Base-by-base conservation (phyloP, 1,139 yeast species). In the Scheffersomyces segobiensis region DNA sequence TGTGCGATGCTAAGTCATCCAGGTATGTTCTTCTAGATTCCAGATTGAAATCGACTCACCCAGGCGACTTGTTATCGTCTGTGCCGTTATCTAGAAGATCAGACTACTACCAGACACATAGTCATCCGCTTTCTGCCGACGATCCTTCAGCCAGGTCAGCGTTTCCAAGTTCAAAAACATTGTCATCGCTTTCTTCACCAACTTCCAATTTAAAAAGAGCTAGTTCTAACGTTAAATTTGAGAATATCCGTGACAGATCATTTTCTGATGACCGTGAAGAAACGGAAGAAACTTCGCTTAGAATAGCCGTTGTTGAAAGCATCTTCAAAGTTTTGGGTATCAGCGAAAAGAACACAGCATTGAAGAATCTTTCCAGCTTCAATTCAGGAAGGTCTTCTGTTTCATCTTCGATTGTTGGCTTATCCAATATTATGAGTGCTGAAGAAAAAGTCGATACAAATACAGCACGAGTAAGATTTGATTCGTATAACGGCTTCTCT, bases 21-120 rank as follows among this genome's bases (percentile, higher is more conserved):
- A 78, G 91, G 58, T 90, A 89, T 63, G 92, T 89, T 22, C 80
- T 85, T 5, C 73, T 91, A 49, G 87, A 84, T 55, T 84, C 93
- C 0, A 77, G 88, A 53, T 79, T 79, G 21, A 81, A 85, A 42
- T 74, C 86, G 17, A 89, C 90, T 59, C 81, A 78, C 58, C 97
- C 97, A 0, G 97, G 97, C 42, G 97, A 92, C 70, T 78, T 92
- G 57, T 74, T 92, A 18, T 89, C 97, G 0, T 90, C 90, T 56
- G 97, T 89, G 0, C 96, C 97, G 0, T 73, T 91, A 3, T 85
- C 93, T 0, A 78, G 93, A 62, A 77, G 81, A 59, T 66, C 79
- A 0, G 74, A 76, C 42, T 69, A 70, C 49, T 62, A 59, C 55
- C 67, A 63, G 49, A 59, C 62, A 4, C 67, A 64, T 49, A 63